Percentiles rank a stretch among this genome's conserved stretches.
Evolutionary conservation across 164 flowering plant species (phyloP).

Genomic region (Malania oleifera): DNA sequence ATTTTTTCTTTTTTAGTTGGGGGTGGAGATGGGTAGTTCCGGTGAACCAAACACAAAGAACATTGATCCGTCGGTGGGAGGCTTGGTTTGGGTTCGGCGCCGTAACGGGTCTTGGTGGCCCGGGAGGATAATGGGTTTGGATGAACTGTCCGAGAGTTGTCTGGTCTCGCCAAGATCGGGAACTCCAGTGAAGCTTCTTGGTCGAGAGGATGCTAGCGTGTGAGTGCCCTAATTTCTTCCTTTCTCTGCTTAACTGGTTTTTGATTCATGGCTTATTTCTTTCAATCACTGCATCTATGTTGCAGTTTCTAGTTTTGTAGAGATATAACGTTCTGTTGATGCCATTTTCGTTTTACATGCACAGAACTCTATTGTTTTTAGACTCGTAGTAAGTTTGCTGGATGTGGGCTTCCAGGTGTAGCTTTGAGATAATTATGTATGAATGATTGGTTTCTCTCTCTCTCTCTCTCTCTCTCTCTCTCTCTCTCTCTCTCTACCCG

Average conservation of each 20-base stretch:
- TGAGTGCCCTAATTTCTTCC: slow-evolving; percentile 33
- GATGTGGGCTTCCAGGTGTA: no score
- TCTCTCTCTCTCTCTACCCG: no score
- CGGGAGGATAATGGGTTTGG: slow-evolving; percentile 69
- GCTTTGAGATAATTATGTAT: no score
- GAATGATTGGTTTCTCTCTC: no score
- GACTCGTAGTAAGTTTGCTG: no score
- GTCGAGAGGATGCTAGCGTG: slow-evolving; percentile 85
- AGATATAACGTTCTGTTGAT: no score
- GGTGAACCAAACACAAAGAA: slow-evolving; percentile 28
- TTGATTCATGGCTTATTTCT: neutral
- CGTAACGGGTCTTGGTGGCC: slow-evolving; percentile 99
- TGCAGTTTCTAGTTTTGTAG: no score
- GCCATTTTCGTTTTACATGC: no score
- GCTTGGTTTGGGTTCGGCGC: slow-evolving; percentile 86
- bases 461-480: no score
- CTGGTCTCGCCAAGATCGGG: slow-evolving; percentile 59
- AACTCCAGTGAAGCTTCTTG: slow-evolving; percentile 90
- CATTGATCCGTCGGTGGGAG: slow-evolving; percentile 61
- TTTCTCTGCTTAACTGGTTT: neutral
- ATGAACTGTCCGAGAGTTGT: slow-evolving; percentile 58
- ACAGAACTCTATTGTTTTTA: no score
- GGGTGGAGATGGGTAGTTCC: slow-evolving; percentile 42
- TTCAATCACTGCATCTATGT: no score
- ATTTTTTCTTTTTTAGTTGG: no score